Evolutionary conservation across 805 yeast genomes (phyloP).

Genomic region (Novakomyces olei): DNA sequence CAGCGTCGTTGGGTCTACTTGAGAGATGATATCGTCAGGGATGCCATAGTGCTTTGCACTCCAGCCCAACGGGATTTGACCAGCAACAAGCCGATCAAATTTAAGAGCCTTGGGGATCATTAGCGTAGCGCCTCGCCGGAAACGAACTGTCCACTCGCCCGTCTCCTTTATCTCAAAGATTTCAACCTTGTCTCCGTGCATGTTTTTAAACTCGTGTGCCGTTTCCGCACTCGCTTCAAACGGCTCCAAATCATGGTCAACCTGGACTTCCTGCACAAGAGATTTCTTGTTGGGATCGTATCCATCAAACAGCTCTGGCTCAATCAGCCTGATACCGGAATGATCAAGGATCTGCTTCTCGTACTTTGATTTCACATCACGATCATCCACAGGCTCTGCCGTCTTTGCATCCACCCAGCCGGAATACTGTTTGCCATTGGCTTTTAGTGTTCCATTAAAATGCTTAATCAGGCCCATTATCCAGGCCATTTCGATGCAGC

Average conservation of each 20-base stretch:
- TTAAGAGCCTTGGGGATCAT: constrained; percentile 72
- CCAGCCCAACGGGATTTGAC: constrained; percentile 99
- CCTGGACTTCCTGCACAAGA: constrained; percentile 82
- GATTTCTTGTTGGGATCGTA: constrained; percentile 89
- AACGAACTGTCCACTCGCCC: constrained; percentile 77
- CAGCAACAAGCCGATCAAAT: constrained; percentile 40
- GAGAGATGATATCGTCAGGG: constrained; percentile 72
- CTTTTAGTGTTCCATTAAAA: constrained; percentile 73
- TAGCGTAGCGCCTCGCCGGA: constrained; percentile 82
- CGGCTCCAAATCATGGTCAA: constrained; percentile 90
- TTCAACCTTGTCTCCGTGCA: constrained; percentile 88
- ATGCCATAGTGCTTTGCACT: constrained; percentile 86
- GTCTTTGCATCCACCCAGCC: constrained; percentile 98
- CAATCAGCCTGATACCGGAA: constrained; percentile 89
- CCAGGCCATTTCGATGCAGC: constrained; percentile 99
- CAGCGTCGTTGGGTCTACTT: constrained; percentile 91
- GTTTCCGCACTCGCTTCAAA: constrained; percentile 89
- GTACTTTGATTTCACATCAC: constrained; percentile 76
- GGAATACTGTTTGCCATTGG: constrained; percentile 61
- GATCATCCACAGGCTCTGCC: constrained; percentile 78
- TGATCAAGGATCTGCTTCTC: constrained; percentile 77
- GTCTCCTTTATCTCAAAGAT: constrained; percentile 68
- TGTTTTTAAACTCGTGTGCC: constrained; percentile 79
- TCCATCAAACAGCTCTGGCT: constrained; percentile 83
- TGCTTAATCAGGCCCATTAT: constrained; percentile 95